Base-by-base conservation (phyloP, 1,284 basidiomycete genomes). In the Cryptococcus maquisensis region DNA sequence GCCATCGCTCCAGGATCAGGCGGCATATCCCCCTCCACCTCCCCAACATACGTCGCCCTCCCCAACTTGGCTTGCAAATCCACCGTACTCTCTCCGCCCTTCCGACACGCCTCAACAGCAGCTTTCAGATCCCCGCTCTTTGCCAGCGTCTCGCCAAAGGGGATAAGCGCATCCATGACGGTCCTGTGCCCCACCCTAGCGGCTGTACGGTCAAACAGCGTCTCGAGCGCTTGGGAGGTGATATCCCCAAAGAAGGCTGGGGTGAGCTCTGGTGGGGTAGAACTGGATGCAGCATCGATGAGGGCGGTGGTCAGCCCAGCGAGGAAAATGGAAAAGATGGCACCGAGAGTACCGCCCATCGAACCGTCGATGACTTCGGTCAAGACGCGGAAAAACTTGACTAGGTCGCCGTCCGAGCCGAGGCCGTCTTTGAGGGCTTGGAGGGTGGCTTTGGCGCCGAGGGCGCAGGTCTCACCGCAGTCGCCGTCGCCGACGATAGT, bases 91-190 rank as follows among this genome's bases (percentile, higher is more conserved):
- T 77, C 75, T 7, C 74, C 73, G 6, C 77, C 76, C 18, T 72
- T 65, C 21, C 67, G 58, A 40, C 69, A 71, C 0, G 68, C 74
- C 15, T 70, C 53, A 18, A 73, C 69, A 0, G 78, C 77, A 32
- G 61, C 54, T 6, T 52, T 46, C 39, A 78, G 55, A 49, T 73
- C 66, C 12, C 69, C 67, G 0, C 64, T 67, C 20, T 52, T 38
- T 3, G 69, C 63, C 28, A 77, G 65, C 10, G 73, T 70, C 47
- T 75, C 67, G 21, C 71, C 73, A 59, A 79, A 79, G 5, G 78
- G 74, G 24, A 76, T 73, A n/a, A 79, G 66, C 7, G 78, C 73
- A 62, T 79, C 78, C 68, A 79, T 75, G 46, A 79, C 68, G 28
- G 78, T 79, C 32, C 78, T 63, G 56, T 78, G 77, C 6, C 77